Evolutionary conservation across 2,329 filamentous ascomycete species (phyloP), one percentile per base, ranked within the genome.

Genomic region (Polychaeton citri): DNA sequence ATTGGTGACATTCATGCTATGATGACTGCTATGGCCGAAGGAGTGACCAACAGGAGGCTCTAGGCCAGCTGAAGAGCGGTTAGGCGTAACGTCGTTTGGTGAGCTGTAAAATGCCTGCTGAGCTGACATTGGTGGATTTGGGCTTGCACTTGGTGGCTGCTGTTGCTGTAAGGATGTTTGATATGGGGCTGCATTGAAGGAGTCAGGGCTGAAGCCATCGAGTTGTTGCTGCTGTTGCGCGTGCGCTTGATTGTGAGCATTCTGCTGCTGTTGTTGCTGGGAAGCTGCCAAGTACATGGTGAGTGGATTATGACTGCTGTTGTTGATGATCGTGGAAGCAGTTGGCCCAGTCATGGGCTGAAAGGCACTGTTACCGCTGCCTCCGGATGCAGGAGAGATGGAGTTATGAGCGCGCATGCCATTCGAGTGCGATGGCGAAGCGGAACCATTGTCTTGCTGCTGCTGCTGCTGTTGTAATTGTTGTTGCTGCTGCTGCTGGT

Each of bases 81-180:
- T 45, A 17, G 44, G 40, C 2, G 72, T 72, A 18, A 74, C 69
- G 19, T 77, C 78, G 42, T 79, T 79, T 43, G 65, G 64, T 15
- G 63, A 64, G 41, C 79, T 81, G 54, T 88, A 94, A 44, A 93
- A 69, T 6, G 82, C 78, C 58, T 93, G 85, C 53, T 90, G 84
- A 21, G 75, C 77, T 28, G 75, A 71, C 30, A 43, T 15, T 37
- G 30, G 43, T 38, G 33, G 32, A 38, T 40, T 42, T 19, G 35
- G 41, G 18, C 37, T 43, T 81, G 75, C 36, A 81, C 74, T 35
- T 33, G 67, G 46, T 3, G 58, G 60, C 34, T 61, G 61, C 34
- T 68, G 74, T 42, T 85, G 81, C 46, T 87, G 81, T 33, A 76
- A 71, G 13, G 37, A 43, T 17, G 35, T 16, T 32, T 38, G 39